phyloP scores from a whole-genome alignment of 2,329 filamentous ascomycete genomes.

The Pseudogymnoascus sp. region DNA sequence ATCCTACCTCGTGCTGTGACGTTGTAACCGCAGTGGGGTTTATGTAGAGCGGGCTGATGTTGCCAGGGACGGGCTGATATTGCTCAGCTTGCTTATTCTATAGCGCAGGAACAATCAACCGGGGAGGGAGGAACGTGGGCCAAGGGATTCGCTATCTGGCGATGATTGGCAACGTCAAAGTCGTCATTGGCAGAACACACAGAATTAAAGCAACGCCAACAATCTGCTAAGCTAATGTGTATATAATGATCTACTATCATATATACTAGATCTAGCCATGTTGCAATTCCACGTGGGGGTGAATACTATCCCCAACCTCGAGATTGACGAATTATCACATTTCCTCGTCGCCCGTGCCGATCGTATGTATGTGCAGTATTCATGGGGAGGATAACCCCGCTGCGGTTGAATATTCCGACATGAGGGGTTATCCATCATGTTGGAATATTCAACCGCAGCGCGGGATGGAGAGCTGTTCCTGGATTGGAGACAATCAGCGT shows the following conservation, averaged over 20 bases:
- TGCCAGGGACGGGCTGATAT: background rate
- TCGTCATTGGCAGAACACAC: background rate
- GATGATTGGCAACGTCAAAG: background rate
- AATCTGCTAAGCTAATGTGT: background rate
- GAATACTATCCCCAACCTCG: background rate
- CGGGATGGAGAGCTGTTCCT: background rate
- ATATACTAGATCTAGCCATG: background rate
- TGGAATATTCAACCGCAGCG: background rate
- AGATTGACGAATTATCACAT: constrained; percentile 5
- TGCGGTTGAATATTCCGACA: too few relatives aligned
- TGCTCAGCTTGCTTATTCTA: background rate
- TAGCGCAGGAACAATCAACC: background rate
- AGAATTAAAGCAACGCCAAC: background rate
- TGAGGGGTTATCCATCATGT: background rate
- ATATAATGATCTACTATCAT: background rate
- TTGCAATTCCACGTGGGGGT: background rate
- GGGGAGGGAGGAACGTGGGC: background rate
- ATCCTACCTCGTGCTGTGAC: background rate
- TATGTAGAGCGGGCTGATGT: background rate
- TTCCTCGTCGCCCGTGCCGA: background rate
- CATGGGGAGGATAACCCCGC: background rate
- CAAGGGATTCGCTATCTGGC: constrained; percentile 1
- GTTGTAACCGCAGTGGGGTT: background rate
- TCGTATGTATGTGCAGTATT: background rate
- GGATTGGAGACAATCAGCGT: background rate